Percentiles rank a stretch among this genome's conserved stretches.
phyloP scores from a whole-genome alignment of 1,284 basidiomycete genomes.

The Anthracocystis setariae region DNA sequence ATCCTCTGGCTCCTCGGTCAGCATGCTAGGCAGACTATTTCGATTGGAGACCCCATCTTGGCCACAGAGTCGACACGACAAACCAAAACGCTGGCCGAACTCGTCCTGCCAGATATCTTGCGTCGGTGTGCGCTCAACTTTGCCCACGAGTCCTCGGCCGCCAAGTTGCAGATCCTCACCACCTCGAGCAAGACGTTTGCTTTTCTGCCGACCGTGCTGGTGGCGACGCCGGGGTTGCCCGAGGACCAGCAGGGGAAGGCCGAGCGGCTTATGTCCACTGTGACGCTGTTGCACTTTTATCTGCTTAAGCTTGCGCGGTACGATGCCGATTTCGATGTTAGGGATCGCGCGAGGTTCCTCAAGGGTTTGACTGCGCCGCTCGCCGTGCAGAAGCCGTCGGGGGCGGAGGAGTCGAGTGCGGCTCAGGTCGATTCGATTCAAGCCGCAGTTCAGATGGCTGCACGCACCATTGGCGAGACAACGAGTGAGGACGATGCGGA shows the following conservation, averaged over 20 bases:
- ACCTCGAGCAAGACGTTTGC: slow-evolving; percentile 57
- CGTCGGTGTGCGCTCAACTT: slow-evolving; percentile 61
- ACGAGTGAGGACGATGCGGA: slow-evolving; percentile 35
- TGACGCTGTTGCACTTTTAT: slow-evolving; percentile 48
- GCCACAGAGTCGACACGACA: slow-evolving; percentile 1
- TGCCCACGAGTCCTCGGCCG: slow-evolving; percentile 43
- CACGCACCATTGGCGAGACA: slow-evolving; percentile 23
- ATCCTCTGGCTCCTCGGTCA: slow-evolving; percentile 65
- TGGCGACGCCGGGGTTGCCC: slow-evolving; percentile 1
- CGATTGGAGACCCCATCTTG: slow-evolving; percentile 6
- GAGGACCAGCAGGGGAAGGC: slow-evolving; percentile 22
- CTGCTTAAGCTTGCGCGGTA: slow-evolving; percentile 57
- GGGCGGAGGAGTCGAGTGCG: not conserved
- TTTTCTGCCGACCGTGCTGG: slow-evolving; percentile 30
- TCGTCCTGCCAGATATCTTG: slow-evolving; percentile 60
- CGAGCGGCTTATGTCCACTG: slow-evolving; percentile 17
- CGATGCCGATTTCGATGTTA: slow-evolving; percentile 57
- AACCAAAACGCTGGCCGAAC: slow-evolving; percentile 49
- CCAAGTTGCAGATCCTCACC: slow-evolving; percentile 58
- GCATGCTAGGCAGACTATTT: slow-evolving; percentile 39
- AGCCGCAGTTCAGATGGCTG: slow-evolving; percentile 15
- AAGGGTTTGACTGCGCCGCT: slow-evolving; percentile 52
- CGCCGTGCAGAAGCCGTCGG: slow-evolving; percentile 3
- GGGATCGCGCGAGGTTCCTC: slow-evolving; percentile 61
- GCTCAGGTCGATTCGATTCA: slow-evolving; percentile 16